phyloP scores from a whole-genome alignment of 108 stramenopile genomes.

The Nannochloropsis gaditana region DNA sequence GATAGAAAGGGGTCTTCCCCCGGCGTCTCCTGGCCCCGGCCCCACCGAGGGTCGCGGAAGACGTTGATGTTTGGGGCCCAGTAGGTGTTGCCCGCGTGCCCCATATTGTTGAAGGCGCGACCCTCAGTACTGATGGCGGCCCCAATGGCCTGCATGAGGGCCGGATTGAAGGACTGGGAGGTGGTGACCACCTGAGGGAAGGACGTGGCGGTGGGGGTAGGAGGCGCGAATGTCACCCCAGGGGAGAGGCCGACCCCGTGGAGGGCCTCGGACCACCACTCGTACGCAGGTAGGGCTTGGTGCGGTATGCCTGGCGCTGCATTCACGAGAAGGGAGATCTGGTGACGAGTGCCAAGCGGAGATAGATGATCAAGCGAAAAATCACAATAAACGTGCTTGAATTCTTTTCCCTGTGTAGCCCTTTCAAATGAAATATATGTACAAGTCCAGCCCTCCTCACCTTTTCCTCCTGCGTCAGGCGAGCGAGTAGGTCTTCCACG shows the following conservation, averaged over 20 bases:
- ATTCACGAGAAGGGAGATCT: conserved; percentile 22
- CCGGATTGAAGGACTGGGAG: conserved; percentile 56
- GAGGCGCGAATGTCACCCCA: conserved; percentile 26
- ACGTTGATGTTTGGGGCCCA: conserved; percentile 66
- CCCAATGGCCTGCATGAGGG: conserved; percentile 55
- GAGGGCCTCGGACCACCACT: conserved; percentile 43
- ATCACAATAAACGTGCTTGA: too few relatives aligned
- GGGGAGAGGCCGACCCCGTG: conserved; percentile 39
- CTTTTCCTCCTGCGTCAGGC: conserved; percentile 17
- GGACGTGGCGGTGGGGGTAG: conserved; percentile 30
- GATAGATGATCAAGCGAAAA: not conserved
- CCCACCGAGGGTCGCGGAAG: conserved; percentile 69
- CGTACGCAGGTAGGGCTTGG: conserved; percentile 22
- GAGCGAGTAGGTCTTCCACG: not conserved
- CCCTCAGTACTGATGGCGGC: conserved; percentile 57
- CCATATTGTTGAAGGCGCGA: conserved; percentile 46
- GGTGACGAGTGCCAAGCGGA: not conserved
- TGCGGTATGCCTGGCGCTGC: conserved; percentile 22
- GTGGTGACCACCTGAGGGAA: conserved; percentile 59
- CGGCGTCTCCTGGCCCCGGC: conserved; percentile 62
- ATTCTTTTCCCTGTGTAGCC: too few relatives aligned
- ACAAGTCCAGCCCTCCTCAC: not conserved
- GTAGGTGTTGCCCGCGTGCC: conserved; percentile 57
- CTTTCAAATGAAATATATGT: too few relatives aligned
- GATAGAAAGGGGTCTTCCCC: conserved; percentile 66